Percentiles rank a stretch among this genome's conserved stretches.
These are phyloP conservation scores for Boletus insuetus DNA, from an alignment of 768 basidiomycete species.

Conservation along the genomic window DNA sequence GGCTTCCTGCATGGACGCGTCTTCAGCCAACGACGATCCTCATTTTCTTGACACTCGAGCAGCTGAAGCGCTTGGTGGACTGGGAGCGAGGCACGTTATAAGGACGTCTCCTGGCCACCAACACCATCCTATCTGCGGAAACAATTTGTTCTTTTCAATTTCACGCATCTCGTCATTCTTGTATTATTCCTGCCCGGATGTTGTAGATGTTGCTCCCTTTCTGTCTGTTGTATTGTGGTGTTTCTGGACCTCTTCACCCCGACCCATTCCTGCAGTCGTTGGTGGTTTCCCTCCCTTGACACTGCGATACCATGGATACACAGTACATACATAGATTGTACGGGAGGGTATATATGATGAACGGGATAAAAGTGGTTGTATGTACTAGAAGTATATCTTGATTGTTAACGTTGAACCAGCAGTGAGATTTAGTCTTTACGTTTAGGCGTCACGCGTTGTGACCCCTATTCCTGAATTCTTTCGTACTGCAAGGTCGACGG, in stretches of 20 bases:
- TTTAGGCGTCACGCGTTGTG: no score
- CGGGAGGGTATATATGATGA: background rate
- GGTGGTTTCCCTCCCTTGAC: background rate
- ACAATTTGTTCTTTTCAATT: no score
- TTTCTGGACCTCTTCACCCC: background rate
- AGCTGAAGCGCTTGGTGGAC: constrained; percentile 72
- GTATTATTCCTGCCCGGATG: background rate
- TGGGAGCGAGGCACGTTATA: constrained; percentile 42
- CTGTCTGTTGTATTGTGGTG: background rate
- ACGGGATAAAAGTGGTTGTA: background rate
- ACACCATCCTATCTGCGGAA: no score
- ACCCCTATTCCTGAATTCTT: no score
- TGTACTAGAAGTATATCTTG: background rate
- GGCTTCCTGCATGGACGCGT: constrained; percentile 84
- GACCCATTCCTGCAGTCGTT: no score
- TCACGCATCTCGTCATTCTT: no score
- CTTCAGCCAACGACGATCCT: constrained; percentile 86
- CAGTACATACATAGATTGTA: constrained; percentile 1
- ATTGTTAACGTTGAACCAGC: background rate
- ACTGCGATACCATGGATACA: constrained; percentile 6
- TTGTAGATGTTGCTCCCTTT: background rate
- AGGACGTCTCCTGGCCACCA: background rate
- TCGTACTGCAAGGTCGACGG: no score
- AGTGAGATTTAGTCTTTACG: no score
- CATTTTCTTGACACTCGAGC: constrained; percentile 83